Evolutionary conservation across 73 alveolate species (phyloP), one percentile per base, ranked within the genome.

Genomic region (Tetrahymena elliotti): DNA sequence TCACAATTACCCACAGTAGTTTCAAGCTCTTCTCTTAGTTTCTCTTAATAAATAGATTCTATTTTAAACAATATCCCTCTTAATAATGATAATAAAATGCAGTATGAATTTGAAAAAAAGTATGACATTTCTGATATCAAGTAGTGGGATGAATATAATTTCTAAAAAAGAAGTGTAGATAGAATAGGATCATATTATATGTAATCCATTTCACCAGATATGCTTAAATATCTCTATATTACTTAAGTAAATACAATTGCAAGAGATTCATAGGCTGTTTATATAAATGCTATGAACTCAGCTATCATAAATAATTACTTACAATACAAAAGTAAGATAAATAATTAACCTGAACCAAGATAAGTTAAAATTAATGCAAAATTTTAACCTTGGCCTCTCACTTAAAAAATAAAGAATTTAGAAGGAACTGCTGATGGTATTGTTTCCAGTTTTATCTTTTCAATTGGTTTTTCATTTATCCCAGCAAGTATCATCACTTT

Each of bases 391-490:
- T 34, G 93, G 39, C 83, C 52, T n/a, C 38, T 84, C 47, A 94
- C 96, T 24, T n/a, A 84, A 31, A 88, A 88, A 88, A 94, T 84
- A n/a, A 35, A 84, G 33, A 41, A 40, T 22, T 13, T 41, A 35
- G 41, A 84, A 16, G 93, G 95, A 52, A 35, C 95, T n/a, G 96
- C 93, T 0, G 84, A 94, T 33, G 98, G 98, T n/a, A 93, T 96
- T 24, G 47, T 95, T 97, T 97, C 93, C 93, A 94, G 97, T 6
- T 38, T 99, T 93, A 98, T 97, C 53, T 96, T 98, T 47, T 97
- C 99, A 4, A 97, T 99, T 39, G 99, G 99, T 6, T 98, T 98
- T 95, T 96, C 99, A 24, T 96, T 99, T 93, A 98, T 99, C 18
- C 99, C 99, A 0, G 98, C 99, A 35, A 96, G 98, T 93, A 96